A percentile compares a stretch with the other conserved stretches of the same genome.
Evolutionary conservation across 2,329 filamentous ascomycete species (phyloP).

Genomic region (Zasmidium angulare): DNA sequence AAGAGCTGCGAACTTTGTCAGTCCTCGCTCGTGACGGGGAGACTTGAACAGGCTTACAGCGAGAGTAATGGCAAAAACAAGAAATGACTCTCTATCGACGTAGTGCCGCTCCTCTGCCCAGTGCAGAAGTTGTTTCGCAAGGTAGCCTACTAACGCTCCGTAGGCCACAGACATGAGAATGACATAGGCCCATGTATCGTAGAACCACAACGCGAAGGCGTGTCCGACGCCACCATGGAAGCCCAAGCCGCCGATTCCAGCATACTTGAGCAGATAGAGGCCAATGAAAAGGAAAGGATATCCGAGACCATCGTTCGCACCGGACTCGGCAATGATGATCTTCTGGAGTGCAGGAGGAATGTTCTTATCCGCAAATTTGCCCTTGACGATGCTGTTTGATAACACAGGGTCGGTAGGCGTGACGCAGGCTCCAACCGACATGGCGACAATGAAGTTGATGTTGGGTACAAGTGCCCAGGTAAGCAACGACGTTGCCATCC

Average conservation of each 20-base stretch:
- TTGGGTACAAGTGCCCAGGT: constrained; percentile 74
- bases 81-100: constrained; percentile 82
- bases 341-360: constrained; percentile 78
- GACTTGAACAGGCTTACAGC: constrained; percentile 53
- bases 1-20: constrained; percentile 58
- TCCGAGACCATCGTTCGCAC: constrained; percentile 83
- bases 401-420: constrained; percentile 88
- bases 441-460: constrained; percentile 71
- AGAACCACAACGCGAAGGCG: constrained; percentile 80
- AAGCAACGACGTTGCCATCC: constrained; percentile 75
- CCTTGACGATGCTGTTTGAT: constrained; percentile 88
- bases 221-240: constrained; percentile 59
- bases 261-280: constrained; percentile 78
- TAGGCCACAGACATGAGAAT: constrained; percentile 78
- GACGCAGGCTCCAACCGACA: constrained; percentile 81
- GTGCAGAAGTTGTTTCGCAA: constrained; percentile 78
- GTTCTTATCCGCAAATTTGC: constrained; percentile 88
- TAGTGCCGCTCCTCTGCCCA: constrained; percentile 80
- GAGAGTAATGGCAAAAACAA: constrained; percentile 81
- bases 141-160: constrained; percentile 73
- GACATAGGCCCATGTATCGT: constrained; percentile 79
- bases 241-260: constrained; percentile 57
- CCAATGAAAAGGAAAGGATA: constrained; percentile 88
- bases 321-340: constrained; percentile 67
- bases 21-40: background rate